Base-by-base conservation (phyloP, 495 filamentous ascomycete genomes). In the Penicillium macrosclerotiorum region DNA sequence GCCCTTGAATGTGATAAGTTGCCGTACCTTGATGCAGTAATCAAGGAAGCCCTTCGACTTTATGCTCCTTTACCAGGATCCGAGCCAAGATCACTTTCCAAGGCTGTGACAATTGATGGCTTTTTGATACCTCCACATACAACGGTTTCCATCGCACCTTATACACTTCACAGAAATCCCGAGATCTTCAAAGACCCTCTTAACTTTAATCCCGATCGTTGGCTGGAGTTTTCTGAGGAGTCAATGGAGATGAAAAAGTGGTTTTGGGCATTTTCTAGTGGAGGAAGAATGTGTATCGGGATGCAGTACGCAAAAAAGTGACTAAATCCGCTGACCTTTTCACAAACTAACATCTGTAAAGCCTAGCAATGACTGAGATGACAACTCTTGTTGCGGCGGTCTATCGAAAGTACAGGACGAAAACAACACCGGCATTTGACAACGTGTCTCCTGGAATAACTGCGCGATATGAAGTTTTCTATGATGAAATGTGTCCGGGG, bases 231-330 rank as follows among this genome's bases (percentile, higher is more conserved):
- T 0, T 49, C 50, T 13, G 32, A 25, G 18, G 55, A 67, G 18
- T 58, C 60, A 16, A 64, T 51, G 23, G 77, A 83, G 49, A 76
- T 81, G 64, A 69, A 78, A 42, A 65, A 78, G 20, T 81, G 78
- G 67, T 88, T 87, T 52, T 90, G 85, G 85, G 83, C 85, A 0
- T 90, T 92, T 60, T 80, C 83, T 1, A 86, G 79, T 44, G 87
- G 87, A 1, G 85, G 83, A 1, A 62, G 85, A 45, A 89, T 89
- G 86, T 90, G 87, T 61, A 71, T 90, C 35, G 87, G 87, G 4
- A 82, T 69, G 37, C 69, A 71, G 67, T 72, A 54, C 49, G 63
- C n/a, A n/a, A n/a, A n/a, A n/a, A n/a, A n/a, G n/a, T n/a, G n/a
- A n/a, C n/a, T n/a, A n/a, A n/a, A n/a, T n/a, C n/a, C n/a, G n/a